Conservation (phyloP, 768 basidiomycete species). For the Amanita inopinata region DNA sequence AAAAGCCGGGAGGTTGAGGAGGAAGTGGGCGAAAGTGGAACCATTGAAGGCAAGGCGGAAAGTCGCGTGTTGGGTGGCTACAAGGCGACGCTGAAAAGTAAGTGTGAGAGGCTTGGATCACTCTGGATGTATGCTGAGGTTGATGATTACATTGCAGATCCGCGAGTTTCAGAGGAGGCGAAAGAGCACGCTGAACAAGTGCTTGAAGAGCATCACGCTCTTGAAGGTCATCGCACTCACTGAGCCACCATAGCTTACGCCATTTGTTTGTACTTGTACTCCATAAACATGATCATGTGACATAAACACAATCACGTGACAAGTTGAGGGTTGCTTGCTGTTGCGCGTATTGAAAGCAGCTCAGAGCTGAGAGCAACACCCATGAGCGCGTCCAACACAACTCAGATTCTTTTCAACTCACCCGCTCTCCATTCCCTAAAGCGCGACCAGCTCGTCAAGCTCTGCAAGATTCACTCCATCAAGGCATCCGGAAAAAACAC, state of each 20-base stretch:
- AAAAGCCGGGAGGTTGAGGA: background rate
- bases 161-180: conserved; percentile 13
- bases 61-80: conserved; percentile 20
- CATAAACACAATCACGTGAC: conserved; percentile 1
- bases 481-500: conserved; percentile 75
- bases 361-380: background rate
- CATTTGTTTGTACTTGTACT: too few relatives aligned
- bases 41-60: conserved; percentile 7
- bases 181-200: conserved; percentile 13
- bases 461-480: conserved; percentile 77
- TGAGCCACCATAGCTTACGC: too few relatives aligned
- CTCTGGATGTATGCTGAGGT: background rate
- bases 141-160: conserved; percentile 9
- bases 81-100: conserved; percentile 22
- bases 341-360: background rate
- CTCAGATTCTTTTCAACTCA: conserved; percentile 76
- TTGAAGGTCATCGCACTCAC: background rate
- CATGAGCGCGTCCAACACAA: conserved; percentile 54
- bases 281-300: background rate
- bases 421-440: conserved; percentile 77
- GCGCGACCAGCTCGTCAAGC: conserved; percentile 73
- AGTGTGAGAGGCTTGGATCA: conserved; percentile 5
- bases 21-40: background rate
- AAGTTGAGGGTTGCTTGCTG: background rate
- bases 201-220: conserved; percentile 11